Evolutionary conservation across 148 eudicot genomes (phyloP).

Genomic region (Euryodendron excelsum): DNA sequence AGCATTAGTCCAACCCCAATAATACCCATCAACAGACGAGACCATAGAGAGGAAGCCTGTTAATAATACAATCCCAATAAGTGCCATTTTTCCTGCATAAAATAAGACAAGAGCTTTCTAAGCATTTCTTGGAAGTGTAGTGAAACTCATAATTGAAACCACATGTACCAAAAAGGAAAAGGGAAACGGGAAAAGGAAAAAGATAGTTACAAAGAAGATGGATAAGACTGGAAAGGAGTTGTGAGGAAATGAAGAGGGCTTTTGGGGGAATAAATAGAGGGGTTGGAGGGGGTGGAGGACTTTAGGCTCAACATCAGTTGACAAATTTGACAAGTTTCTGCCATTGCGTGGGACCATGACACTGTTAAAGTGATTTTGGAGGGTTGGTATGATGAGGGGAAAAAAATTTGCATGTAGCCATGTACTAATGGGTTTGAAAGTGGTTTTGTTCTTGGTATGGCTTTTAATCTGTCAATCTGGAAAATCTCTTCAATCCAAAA

Average conservation of each 20-base stretch:
- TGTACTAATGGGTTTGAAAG: neutral
- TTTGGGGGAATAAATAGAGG: slow-evolving; percentile 18
- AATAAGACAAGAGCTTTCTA: neutral
- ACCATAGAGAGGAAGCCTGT: slow-evolving; percentile 26
- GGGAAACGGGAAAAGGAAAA: neutral
- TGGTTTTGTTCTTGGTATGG: neutral
- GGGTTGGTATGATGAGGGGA: neutral
- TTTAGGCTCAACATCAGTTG: slow-evolving; percentile 12
- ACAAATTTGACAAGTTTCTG: slow-evolving; percentile 3
- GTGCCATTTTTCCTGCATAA: slow-evolving; percentile 26
- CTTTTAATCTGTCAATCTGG: neutral
- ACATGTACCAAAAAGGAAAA: neutral
- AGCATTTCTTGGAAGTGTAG: neutral
- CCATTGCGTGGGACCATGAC: slow-evolving; percentile 13
- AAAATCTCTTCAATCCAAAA: neutral
- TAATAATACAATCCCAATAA: slow-evolving; percentile 17
- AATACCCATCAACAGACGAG: slow-evolving; percentile 30
- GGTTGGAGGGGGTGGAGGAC: neutral
- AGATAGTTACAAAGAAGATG: slow-evolving; percentile 14
- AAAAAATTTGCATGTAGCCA: neutral
- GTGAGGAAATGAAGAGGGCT: slow-evolving; percentile 25
- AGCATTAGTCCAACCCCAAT: slow-evolving; percentile 51
- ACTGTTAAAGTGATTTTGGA: neutral
- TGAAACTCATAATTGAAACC: neutral
- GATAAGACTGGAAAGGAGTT: slow-evolving; percentile 6